Base-by-base conservation (phyloP, 2,329 filamentous ascomycete species). In the Sclerotinia minor region DNA sequence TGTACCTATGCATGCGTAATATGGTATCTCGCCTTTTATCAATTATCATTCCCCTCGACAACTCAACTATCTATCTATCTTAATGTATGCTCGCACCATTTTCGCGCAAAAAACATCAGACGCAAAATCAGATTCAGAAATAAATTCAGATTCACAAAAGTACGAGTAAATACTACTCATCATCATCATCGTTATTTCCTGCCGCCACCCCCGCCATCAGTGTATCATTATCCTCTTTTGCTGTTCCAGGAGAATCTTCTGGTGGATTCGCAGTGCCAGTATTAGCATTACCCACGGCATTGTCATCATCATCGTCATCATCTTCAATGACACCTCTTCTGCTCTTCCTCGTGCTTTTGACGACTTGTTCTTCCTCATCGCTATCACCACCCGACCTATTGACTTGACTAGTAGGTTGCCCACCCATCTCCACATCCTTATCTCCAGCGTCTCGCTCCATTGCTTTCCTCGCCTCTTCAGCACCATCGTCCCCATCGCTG, bases 401-500 rank as follows among this genome's bases (percentile, higher is more conserved):
- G n/a, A n/a, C n/a, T 17, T 50, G 64, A 26, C 41, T 35, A 19
- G 49, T 64, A 26, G 47, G 63, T 49, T 53, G 63, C 8, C 70
- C 65, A 41, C 68, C 70, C 69, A 73, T 73, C 19, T 53, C 55
- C n/a, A 47, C 71, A 53, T 55, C 57, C 6, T 65, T 29, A 2
- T 74, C 73, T 52, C 69, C n/a, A n/a, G n/a, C n/a, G n/a, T n/a
- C 69, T 41, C 44, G 67, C 68, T 59, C 75, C 72, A 24, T 72
- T 71, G 50, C 69, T 69, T 58, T 67, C 59, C 21, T 70, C 8
- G n/a, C n/a, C 73, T 74, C n/a, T 29, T 71, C 73, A 38, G 69
- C 75, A 11, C 75, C 75, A 70, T 76, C n/a, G 59, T 76, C 76
- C 0, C 69, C n/a, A n/a, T n/a, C n/a, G n/a, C n/a, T n/a, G n/a